phyloP scores from a whole-genome alignment of 2,329 filamentous ascomycete species.

The Claviceps pazoutovae region DNA sequence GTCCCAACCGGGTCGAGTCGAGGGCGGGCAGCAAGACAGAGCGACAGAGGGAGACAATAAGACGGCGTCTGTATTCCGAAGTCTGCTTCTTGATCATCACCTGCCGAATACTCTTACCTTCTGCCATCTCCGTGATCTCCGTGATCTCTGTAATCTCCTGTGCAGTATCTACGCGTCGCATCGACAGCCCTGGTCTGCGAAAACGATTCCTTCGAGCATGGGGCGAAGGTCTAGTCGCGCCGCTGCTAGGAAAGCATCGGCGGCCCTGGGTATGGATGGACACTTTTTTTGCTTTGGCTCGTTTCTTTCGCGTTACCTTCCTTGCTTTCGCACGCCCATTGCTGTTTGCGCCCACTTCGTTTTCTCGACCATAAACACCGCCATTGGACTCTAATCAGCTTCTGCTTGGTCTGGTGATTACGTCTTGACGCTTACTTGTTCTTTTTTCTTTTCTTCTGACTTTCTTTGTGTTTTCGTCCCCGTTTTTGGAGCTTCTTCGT shows the following conservation, averaged over 20 bases:
- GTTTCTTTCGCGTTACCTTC: neutral
- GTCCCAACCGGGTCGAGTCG: slow-evolving; percentile 10
- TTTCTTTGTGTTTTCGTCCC: neutral
- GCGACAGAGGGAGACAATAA: neutral
- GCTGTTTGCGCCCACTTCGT: neutral
- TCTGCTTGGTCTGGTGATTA: neutral
- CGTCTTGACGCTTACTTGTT: neutral
- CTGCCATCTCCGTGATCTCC: neutral
- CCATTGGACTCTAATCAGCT: neutral
- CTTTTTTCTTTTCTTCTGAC: neutral
- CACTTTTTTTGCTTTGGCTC: neutral
- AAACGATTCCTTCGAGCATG: neutral
- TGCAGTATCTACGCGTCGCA: neutral
- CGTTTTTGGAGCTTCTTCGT: neutral
- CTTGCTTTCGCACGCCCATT: slow-evolving; percentile 2
- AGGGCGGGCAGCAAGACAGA: neutral
- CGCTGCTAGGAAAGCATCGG: slow-evolving; percentile 38
- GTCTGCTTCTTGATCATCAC: neutral
- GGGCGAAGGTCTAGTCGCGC: slow-evolving; percentile 38
- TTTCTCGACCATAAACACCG: neutral
- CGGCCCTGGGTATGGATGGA: slow-evolving; percentile 33
- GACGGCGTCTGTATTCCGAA: neutral
- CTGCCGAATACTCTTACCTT: neutral
- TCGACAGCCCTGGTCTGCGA: neutral
- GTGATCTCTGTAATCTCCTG: neutral